These are phyloP conservation scores for Porphyrellus cyaneotinctus DNA, from an alignment of 768 basidiomycete genomes.

Conservation along the genomic window DNA sequence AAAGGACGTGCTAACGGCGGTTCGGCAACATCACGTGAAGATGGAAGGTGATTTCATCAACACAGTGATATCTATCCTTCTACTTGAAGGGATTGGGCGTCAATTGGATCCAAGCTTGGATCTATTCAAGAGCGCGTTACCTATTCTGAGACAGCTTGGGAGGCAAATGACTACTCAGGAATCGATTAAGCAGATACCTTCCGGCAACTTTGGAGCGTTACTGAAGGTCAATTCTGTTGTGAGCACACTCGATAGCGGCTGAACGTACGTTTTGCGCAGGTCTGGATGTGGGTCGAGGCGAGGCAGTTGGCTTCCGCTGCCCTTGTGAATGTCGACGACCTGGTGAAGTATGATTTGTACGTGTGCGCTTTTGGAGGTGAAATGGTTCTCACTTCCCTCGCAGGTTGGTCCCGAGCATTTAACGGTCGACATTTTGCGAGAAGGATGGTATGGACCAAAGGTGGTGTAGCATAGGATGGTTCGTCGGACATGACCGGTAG, in stretches of 20 bases:
- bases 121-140: slow-evolving; percentile 91
- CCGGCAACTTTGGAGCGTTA: slow-evolving; percentile 76
- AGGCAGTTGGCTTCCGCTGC: slow-evolving; percentile 79
- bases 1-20: slow-evolving; percentile 80
- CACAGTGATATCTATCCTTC: slow-evolving; percentile 89
- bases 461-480: slow-evolving; percentile 19
- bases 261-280: slow-evolving; percentile 37
- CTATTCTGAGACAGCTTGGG: slow-evolving; percentile 88
- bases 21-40: slow-evolving; percentile 91
- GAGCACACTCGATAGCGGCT: not conserved
- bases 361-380: slow-evolving; percentile 27
- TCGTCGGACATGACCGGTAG: slow-evolving; percentile 11
- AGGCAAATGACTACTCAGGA: slow-evolving; percentile 84
- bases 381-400: slow-evolving; percentile 12
- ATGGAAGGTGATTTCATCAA: slow-evolving; percentile 99
- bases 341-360: slow-evolving; percentile 85
- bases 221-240: slow-evolving; percentile 63
- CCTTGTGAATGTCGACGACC: slow-evolving; percentile 75
- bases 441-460: slow-evolving; percentile 1
- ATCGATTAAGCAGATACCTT: slow-evolving; percentile 55
- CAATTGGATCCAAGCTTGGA: slow-evolving; percentile 90
- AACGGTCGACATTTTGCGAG: slow-evolving; percentile 1
- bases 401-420: slow-evolving; percentile 53
- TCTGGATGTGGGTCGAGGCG: slow-evolving; percentile 94
- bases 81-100: slow-evolving; percentile 94